Evolutionary conservation across 2,329 filamentous ascomycete genomes (phyloP).

Genomic region (Sclerotinia trifoliorum): DNA sequence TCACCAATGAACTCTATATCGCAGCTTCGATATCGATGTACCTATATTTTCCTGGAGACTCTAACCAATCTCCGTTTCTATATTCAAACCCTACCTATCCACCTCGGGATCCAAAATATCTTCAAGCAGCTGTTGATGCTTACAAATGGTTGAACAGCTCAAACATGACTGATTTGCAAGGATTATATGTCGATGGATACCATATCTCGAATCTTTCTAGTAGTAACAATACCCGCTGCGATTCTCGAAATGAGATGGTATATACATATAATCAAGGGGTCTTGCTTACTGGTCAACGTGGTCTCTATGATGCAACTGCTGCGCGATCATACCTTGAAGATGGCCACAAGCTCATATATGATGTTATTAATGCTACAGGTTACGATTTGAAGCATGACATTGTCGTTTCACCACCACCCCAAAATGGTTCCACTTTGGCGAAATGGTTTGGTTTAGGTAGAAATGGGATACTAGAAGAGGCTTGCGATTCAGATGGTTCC

Average conservation of each 20-base stretch:
- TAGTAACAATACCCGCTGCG: conserved; percentile 68
- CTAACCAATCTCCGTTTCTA: conserved; percentile 66
- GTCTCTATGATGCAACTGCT: conserved; percentile 76
- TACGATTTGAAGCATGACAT: conserved; percentile 53
- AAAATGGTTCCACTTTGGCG: conserved; percentile 23
- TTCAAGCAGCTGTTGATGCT: conserved; percentile 70
- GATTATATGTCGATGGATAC: conserved; percentile 83
- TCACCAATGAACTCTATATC: conserved; percentile 90
- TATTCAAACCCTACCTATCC: conserved; percentile 30
- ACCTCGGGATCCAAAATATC: conserved; percentile 58
- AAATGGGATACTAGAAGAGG: conserved; percentile 78
- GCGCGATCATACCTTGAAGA: conserved; percentile 70
- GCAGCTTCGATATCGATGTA: conserved; percentile 87
- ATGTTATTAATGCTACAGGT: conserved; percentile 75
- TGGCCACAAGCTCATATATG: conserved; percentile 72
- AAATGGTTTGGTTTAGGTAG: conserved; percentile 74
- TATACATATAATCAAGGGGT: conserved; percentile 98
- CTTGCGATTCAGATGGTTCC: conserved; percentile 69
- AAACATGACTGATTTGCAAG: conserved; percentile 75
- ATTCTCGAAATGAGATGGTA: conserved; percentile 80
- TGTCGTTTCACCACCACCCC: conserved; percentile 12
- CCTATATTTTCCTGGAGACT: conserved; percentile 79
- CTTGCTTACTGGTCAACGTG: conserved; percentile 75
- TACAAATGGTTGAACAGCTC: conserved; percentile 78
- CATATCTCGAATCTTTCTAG: conserved; percentile 70